Conservation (phyloP, 192 early-diverging fungal genomes). For the Backusella psychrophila region DNA sequence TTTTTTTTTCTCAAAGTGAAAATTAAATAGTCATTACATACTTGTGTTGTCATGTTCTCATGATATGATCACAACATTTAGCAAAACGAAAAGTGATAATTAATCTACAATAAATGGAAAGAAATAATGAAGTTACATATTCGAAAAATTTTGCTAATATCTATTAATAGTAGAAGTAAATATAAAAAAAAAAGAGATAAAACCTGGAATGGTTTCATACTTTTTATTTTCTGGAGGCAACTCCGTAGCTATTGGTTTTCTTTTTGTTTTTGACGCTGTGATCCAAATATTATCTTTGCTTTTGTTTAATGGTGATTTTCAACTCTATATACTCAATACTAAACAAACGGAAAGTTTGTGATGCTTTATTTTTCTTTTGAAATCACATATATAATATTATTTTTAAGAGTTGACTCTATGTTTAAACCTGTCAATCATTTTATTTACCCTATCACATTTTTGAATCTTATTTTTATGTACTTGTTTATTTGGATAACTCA, state of each 20-base stretch:
- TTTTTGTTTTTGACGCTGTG: background rate
- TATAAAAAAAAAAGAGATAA: background rate
- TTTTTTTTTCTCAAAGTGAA: background rate
- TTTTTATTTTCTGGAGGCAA: background rate
- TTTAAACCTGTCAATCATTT: background rate
- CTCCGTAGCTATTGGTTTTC: background rate
- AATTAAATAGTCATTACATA: background rate
- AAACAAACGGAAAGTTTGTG: no score
- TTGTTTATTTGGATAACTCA: background rate
- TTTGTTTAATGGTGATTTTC: no score
- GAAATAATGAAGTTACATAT: background rate
- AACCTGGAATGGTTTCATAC: conserved; percentile 2
- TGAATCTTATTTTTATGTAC: background rate
- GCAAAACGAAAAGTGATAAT: no score
- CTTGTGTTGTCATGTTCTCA: background rate
- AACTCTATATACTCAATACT: no score
- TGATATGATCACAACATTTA: no score
- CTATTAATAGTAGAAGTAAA: background rate
- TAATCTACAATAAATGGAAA: no score
- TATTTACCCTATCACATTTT: background rate
- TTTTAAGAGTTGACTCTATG: no score
- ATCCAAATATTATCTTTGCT: background rate
- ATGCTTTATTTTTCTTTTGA: no score
- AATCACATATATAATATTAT: no score
- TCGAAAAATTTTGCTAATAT: background rate